Evolutionary conservation across 2,329 filamentous ascomycete species (phyloP).

Genomic region (Fusarium coffeatum): DNA sequence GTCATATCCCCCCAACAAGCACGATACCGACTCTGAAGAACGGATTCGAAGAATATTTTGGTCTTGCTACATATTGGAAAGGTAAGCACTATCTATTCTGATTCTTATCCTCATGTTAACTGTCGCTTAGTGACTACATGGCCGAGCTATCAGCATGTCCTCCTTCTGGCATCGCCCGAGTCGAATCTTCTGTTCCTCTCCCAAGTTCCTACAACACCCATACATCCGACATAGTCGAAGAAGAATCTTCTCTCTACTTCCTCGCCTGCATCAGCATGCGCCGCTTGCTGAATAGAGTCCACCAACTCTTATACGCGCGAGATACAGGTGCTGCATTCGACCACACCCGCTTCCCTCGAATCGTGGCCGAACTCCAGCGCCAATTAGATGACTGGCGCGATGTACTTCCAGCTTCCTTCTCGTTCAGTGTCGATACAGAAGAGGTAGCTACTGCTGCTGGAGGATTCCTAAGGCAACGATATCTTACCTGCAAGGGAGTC

Average conservation of each 20-base stretch:
- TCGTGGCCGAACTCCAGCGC: slow-evolving; percentile 61
- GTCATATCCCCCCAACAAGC: slow-evolving; percentile 54
- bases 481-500: slow-evolving; percentile 63
- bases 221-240: slow-evolving; percentile 51
- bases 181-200: slow-evolving; percentile 62
- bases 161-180: slow-evolving; percentile 61
- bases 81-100: slow-evolving; percentile 41
- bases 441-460: slow-evolving; percentile 55
- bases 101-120: background rate
- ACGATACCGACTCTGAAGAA: slow-evolving; percentile 57
- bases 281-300: slow-evolving; percentile 60
- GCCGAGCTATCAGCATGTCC: slow-evolving; percentile 64
- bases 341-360: slow-evolving; percentile 58
- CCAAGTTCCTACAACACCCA: slow-evolving; percentile 62
- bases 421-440: slow-evolving; percentile 52
- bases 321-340: slow-evolving; percentile 59
- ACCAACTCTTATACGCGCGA: slow-evolving; percentile 62
- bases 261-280: slow-evolving; percentile 65
- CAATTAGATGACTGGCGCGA: slow-evolving; percentile 63
- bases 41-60: slow-evolving; percentile 64
- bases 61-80: slow-evolving; percentile 66
- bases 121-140: slow-evolving; percentile 58
- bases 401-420: slow-evolving; percentile 57
- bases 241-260: slow-evolving; percentile 64
- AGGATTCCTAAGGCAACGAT: slow-evolving; percentile 62